These are phyloP conservation scores for Clarireedia hainanense DNA, from an alignment of 2,329 filamentous ascomycete genomes.

Conservation along the genomic window DNA sequence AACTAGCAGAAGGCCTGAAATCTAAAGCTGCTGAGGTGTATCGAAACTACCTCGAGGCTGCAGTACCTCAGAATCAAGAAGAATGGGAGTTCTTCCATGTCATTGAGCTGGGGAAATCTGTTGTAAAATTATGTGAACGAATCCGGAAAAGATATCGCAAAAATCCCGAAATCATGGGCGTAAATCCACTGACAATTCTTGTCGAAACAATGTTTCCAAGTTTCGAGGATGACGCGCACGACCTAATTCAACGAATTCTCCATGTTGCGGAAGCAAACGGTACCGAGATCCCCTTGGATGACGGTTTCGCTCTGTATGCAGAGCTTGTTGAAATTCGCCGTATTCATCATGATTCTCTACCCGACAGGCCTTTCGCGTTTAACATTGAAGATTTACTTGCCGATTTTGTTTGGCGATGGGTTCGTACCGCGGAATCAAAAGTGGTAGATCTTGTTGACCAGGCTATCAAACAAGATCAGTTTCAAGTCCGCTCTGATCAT, in stretches of 20 bases:
- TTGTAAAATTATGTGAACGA: conserved; percentile 77
- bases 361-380: conserved; percentile 70
- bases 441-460: conserved; percentile 80
- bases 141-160: conserved; percentile 90
- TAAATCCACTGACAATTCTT: conserved; percentile 57
- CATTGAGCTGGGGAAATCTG: conserved; percentile 77
- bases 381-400: conserved; percentile 79
- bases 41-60: conserved; percentile 65
- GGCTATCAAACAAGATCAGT: conserved; percentile 84
- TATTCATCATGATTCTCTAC: conserved; percentile 70
- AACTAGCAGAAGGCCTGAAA: conserved; percentile 64
- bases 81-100: conserved; percentile 90
- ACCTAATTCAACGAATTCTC: conserved; percentile 76
- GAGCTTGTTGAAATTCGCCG: conserved; percentile 78
- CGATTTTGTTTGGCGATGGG: conserved; percentile 95
- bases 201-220: conserved; percentile 79
- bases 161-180: conserved; percentile 79
- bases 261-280: conserved; percentile 60
- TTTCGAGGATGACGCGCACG: conserved; percentile 82
- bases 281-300: conserved; percentile 75
- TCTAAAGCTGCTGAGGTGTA: conserved; percentile 75
- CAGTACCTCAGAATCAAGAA: conserved; percentile 72
- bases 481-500: conserved; percentile 63
- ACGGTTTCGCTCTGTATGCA: conserved; percentile 90
- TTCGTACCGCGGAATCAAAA: conserved; percentile 69